Percentiles rank a stretch among this genome's conserved stretches.
Conservation (phyloP, 352 stramenopile genomes). For the Pythium rhizo-oryzae region DNA sequence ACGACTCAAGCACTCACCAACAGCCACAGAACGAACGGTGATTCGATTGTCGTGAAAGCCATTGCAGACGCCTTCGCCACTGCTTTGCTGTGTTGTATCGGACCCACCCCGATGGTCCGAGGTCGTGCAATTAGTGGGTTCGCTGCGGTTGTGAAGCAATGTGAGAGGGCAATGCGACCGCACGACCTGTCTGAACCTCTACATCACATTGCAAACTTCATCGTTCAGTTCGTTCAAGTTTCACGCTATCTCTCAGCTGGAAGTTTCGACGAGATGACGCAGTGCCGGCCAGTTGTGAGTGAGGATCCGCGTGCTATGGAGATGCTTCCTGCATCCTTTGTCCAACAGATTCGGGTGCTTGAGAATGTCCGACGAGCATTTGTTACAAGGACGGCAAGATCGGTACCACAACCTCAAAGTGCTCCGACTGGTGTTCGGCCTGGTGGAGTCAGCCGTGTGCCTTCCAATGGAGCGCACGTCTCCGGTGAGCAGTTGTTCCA, state of each 20-base stretch:
- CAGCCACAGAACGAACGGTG: conserved; percentile 54
- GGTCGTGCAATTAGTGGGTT: conserved; percentile 58
- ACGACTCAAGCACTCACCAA: conserved; percentile 73
- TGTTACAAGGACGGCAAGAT: conserved; percentile 11
- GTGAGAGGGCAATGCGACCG: conserved; percentile 46
- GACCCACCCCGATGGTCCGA: conserved; percentile 60
- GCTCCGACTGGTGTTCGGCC: not conserved
- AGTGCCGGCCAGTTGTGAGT: conserved; percentile 51
- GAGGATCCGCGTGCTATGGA: conserved; percentile 44
- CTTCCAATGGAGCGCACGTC: not conserved
- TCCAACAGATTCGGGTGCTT: conserved; percentile 69
- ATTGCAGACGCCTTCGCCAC: conserved; percentile 77
- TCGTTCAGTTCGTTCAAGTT: conserved; percentile 71
- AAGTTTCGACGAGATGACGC: conserved; percentile 63
- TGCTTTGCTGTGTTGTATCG: conserved; percentile 74
- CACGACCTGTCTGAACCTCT: conserved; percentile 64
- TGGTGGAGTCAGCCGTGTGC: not conserved
- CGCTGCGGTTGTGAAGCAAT: conserved; percentile 59
- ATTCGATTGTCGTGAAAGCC: conserved; percentile 68
- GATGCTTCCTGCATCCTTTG: conserved; percentile 67
- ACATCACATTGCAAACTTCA: conserved; percentile 76
- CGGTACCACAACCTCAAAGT: not conserved
- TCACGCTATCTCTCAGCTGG: conserved; percentile 61
- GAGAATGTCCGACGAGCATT: conserved; percentile 58
- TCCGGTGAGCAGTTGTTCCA: conserved; percentile 46